Evolutionary conservation across 2,329 filamentous ascomycete genomes (phyloP).

Genomic region (Intubia oerlemansii): DNA sequence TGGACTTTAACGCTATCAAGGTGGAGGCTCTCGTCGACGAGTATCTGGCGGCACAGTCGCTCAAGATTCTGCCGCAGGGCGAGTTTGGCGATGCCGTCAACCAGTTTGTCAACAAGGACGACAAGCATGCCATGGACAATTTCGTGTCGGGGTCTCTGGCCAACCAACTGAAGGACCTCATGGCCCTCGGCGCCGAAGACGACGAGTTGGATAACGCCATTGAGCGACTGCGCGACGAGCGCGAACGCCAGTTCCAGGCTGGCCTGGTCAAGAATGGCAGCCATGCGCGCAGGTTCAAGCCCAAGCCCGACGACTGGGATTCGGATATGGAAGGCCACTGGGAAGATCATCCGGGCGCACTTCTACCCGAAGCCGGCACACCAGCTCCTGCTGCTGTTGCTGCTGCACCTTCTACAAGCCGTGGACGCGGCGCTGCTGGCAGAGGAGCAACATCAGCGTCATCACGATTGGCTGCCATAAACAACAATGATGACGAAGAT

Average conservation of each 20-base stretch:
- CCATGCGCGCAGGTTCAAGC: slow-evolving; percentile 37
- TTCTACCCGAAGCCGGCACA: background rate
- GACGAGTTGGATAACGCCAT: slow-evolving; percentile 58
- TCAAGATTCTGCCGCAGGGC: slow-evolving; percentile 83
- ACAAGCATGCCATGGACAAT: slow-evolving; percentile 74
- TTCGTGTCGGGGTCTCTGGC: slow-evolving; percentile 55
- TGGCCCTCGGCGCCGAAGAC: slow-evolving; percentile 45
- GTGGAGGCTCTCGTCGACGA: slow-evolving; percentile 79
- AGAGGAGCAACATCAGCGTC: too few relatives aligned
- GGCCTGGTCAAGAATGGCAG: slow-evolving; percentile 27
- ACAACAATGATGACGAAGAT: slow-evolving; percentile 21
- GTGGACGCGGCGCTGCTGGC: too few relatives aligned
- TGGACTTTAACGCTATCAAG: slow-evolving; percentile 49
- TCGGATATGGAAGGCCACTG: slow-evolving; percentile 74
- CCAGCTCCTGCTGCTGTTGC: too few relatives aligned
- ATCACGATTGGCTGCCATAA: too few relatives aligned
- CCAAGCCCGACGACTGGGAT: slow-evolving; percentile 67
- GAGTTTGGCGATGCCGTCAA: slow-evolving; percentile 83
- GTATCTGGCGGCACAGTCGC: slow-evolving; percentile 65
- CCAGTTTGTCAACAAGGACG: slow-evolving; percentile 86
- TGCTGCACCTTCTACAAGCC: too few relatives aligned
- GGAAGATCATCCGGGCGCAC: slow-evolving; percentile 55
- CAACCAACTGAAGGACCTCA: slow-evolving; percentile 47
- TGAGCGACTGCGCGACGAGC: slow-evolving; percentile 45
- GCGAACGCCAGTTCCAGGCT: slow-evolving; percentile 49